Evolutionary conservation across 2,329 filamentous ascomycete species (phyloP).

Genomic region (Ceratocystis cacaofunesta): DNA sequence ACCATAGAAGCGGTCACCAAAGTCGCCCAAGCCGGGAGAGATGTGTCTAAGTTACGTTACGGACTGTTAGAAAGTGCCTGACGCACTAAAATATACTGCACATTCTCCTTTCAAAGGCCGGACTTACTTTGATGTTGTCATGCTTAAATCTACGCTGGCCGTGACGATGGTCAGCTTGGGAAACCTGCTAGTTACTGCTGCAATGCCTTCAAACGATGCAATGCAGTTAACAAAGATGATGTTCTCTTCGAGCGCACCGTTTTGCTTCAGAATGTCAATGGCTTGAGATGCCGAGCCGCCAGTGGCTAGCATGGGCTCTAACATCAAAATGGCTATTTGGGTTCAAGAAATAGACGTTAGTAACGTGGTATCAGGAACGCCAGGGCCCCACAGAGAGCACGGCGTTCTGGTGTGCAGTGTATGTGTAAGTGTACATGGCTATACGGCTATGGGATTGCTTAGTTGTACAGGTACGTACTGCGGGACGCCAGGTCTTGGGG

Average conservation of each 20-base stretch:
- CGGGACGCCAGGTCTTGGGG: conserved; percentile 19
- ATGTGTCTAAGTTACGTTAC: conserved; percentile 22
- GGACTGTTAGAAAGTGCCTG: background rate
- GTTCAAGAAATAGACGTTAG: background rate
- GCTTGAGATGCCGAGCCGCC: conserved; percentile 20
- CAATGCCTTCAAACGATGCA: conserved; percentile 21
- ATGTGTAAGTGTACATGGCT: background rate
- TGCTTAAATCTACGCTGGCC: conserved; percentile 18
- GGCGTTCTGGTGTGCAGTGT: background rate
- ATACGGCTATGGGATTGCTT: background rate
- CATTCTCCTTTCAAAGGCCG: background rate
- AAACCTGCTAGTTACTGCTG: conserved; percentile 19
- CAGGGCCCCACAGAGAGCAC: background rate
- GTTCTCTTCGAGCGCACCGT: conserved; percentile 20
- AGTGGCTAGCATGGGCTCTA: conserved; percentile 21
- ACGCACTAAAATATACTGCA: background rate
- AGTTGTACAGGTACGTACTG: conserved; percentile 7
- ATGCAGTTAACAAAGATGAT: conserved; percentile 23
- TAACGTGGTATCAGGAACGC: background rate
- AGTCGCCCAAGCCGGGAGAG: conserved; percentile 26
- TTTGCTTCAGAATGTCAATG: conserved; percentile 18
- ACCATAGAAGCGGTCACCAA: conserved; percentile 25
- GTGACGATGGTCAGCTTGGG: conserved; percentile 20
- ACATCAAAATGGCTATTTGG: conserved; percentile 19
- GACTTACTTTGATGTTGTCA: conserved; percentile 19